Evolutionary conservation across 2,329 filamentous ascomycete genomes (phyloP).

Genomic region (Trichoderma sp.): DNA sequence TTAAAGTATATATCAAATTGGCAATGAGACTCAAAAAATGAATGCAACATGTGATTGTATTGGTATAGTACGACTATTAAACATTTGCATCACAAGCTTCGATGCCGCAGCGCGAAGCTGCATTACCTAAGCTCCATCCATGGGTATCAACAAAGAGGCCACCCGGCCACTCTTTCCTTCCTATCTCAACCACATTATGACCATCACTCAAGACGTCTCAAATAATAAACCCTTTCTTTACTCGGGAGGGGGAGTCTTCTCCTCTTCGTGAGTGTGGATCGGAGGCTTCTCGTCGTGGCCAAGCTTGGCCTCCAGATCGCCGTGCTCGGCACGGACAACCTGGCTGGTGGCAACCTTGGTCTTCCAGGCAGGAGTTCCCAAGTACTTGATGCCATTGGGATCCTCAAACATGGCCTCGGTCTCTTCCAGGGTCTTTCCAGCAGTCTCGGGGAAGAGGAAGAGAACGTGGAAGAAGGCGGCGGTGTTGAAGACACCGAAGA

Average conservation of each 20-base stretch:
- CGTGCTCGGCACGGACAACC: conserved; percentile 35
- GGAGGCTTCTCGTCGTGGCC: conserved; percentile 33
- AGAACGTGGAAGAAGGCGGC: conserved; percentile 55
- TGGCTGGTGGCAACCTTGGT: conserved; percentile 34
- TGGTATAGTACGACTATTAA: conserved; percentile 27
- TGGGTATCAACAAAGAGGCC: conserved; percentile 21
- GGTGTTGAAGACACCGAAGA: conserved; percentile 58
- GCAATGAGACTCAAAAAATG: background rate
- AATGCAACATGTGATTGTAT: conserved; percentile 19
- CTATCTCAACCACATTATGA: background rate
- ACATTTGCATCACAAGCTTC: conserved; percentile 20
- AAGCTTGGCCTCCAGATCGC: conserved; percentile 37
- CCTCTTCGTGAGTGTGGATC: conserved; percentile 30
- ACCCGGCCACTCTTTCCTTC: background rate
- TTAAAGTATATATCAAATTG: background rate
- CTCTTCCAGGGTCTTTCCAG: conserved; percentile 59
- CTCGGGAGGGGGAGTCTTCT: conserved; percentile 18
- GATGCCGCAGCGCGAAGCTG: background rate
- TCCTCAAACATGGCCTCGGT: conserved; percentile 54
- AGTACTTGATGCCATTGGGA: conserved; percentile 38
- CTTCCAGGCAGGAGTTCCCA: conserved; percentile 43
- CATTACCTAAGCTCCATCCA: background rate
- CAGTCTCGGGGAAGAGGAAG: conserved; percentile 62
- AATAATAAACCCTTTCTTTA: background rate
- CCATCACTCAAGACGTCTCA: background rate